A percentile compares a stretch with the other conserved stretches of the same genome.
Conservation (phyloP, 108 stramenopile genomes). For the Skeletonema menzelii region DNA sequence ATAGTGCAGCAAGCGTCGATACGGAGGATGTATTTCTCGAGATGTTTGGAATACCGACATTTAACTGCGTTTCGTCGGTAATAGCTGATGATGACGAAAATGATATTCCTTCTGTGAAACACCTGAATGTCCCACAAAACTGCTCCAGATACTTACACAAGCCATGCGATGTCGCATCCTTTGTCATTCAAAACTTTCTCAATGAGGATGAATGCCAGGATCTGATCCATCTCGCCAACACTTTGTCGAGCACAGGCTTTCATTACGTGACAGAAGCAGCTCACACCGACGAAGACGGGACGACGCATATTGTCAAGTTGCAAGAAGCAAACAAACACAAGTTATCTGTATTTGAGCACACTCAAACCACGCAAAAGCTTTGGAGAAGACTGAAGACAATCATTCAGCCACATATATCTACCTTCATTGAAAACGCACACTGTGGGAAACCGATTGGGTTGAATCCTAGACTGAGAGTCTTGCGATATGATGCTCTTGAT, state of each 20-base stretch:
- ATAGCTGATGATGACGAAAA: slow-evolving; percentile 7
- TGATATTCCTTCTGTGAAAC: neutral
- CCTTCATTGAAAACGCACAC: slow-evolving; percentile 29
- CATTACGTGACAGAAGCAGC: slow-evolving; percentile 61
- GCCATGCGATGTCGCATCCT: slow-evolving; percentile 52
- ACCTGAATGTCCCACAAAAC: slow-evolving; percentile 23
- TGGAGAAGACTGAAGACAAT: slow-evolving; percentile 43
- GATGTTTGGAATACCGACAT: slow-evolving; percentile 28
- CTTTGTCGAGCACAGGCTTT: slow-evolving; percentile 38
- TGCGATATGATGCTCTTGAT: slow-evolving; percentile 70
- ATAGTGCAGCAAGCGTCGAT: slow-evolving; percentile 11
- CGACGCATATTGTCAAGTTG: slow-evolving; percentile 45
- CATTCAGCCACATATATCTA: slow-evolving; percentile 13
- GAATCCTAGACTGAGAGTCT: slow-evolving; percentile 72
- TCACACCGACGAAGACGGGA: slow-evolving; percentile 58
- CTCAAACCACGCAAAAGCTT: slow-evolving; percentile 29
- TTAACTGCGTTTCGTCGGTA: slow-evolving; percentile 7
- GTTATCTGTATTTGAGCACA: slow-evolving; percentile 62
- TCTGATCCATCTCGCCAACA: slow-evolving; percentile 43
- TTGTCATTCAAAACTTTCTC: slow-evolving; percentile 47
- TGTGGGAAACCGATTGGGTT: slow-evolving; percentile 51
- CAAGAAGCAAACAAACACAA: slow-evolving; percentile 72
- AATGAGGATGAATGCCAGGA: slow-evolving; percentile 40
- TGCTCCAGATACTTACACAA: slow-evolving; percentile 56
- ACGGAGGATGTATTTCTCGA: slow-evolving; percentile 30